Base-by-base conservation (phyloP, 2,329 filamentous ascomycete species). In the Pseudogymnoascus sp. region DNA sequence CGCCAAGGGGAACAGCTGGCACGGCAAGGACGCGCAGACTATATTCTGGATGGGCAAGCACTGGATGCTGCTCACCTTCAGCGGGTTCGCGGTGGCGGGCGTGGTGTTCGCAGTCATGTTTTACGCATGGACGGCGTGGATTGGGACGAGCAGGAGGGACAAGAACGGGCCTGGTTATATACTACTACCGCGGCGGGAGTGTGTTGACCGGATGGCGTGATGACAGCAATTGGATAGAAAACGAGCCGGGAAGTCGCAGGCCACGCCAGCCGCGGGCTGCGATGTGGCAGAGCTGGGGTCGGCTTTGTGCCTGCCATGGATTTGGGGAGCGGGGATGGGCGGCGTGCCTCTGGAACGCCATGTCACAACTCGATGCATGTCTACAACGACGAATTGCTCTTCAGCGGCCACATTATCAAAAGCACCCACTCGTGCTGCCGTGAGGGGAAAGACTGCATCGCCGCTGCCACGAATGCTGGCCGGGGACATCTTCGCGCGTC, bases 21-120 rank as follows among this genome's bases (percentile, higher is more conserved):
- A 82, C 67, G 73, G 75, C 4, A 74, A 73, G 29, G 79, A 82
- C 65, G 77, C 79, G 2, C 74, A 77, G 65, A 72, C 75, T 0
- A 76, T 82, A 60, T 80, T 81, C 72, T 82, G 78, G 78, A 73
- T 81, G 70, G 76, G 79, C n/a, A 72, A 73, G 50, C 75, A 76
- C 67, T 76, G 75, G 75, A 42, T 76, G 3, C 63, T 75, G 9
- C 68, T 76, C 11, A 76, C 75, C 0, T 65, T 76, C 4, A n/a
- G 65, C 7, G 75, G 73, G 10, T 73, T 75, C 56, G 65, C 69
- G 2, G 59, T 75, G 9, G 72, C 71, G 1, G 70, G 66, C 7
- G 66, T 72, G 2, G 65, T 74, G n/a, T 60, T 60, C 56, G 35
- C 29, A 13, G 31, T 60, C 31, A 60, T 60, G 56, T 60, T 60